A percentile compares a stretch with the other conserved stretches of the same genome.
phyloP scores from a whole-genome alignment of 208 protist genomes.

The Leishmania lainsoni region DNA sequence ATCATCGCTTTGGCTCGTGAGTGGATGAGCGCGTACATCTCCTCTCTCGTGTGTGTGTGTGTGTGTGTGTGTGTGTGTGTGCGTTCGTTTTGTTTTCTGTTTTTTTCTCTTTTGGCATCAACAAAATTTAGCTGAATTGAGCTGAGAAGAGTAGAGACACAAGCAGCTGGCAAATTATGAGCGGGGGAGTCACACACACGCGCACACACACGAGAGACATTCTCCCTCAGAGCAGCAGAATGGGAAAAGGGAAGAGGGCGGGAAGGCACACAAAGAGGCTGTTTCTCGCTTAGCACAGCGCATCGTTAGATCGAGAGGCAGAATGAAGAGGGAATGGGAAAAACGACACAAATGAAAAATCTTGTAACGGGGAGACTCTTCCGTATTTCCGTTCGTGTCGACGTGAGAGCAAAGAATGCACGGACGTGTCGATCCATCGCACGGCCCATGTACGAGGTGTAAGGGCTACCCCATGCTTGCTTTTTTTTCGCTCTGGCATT shows the following conservation, averaged over 20 bases:
- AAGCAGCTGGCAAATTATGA: too few relatives aligned
- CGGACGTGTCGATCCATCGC: not conserved
- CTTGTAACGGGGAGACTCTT: not conserved
- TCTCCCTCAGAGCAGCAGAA: not conserved
- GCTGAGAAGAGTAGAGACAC: too few relatives aligned
- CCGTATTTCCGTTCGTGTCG: not conserved
- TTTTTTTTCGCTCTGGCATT: not conserved
- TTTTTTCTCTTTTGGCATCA: too few relatives aligned
- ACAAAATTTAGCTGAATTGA: not conserved
- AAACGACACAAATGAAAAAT: not conserved
- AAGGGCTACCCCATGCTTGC: not conserved
- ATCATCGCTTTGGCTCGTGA: not conserved
- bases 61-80: slow-evolving; percentile 3
- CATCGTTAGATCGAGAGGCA: not conserved
- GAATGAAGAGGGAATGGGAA: not conserved
- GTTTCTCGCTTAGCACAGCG: not conserved
- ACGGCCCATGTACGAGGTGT: not conserved
- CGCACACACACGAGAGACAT: not conserved
- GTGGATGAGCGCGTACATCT: not conserved
- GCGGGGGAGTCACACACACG: not conserved
- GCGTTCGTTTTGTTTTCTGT: not conserved
- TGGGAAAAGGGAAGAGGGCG: not conserved
- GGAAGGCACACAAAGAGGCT: not conserved
- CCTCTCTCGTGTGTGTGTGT: not conserved
- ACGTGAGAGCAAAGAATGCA: not conserved